A percentile compares a stretch with the other conserved stretches of the same genome.
phyloP scores from a whole-genome alignment of 805 yeast species.

The Spencermartinsiella europaea region DNA sequence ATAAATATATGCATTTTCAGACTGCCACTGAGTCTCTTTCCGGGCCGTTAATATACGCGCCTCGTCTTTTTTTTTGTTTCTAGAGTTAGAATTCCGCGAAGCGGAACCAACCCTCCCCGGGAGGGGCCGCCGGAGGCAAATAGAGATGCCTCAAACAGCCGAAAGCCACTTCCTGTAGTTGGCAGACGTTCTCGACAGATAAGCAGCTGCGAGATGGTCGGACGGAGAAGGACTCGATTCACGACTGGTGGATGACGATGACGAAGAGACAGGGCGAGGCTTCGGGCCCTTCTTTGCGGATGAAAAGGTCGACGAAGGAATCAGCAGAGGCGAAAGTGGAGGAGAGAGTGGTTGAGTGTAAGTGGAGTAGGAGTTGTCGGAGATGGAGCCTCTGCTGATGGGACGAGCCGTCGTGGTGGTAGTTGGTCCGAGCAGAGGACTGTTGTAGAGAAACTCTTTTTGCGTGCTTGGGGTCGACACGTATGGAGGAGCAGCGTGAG shows the following conservation, averaged over 20 bases:
- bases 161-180: conserved; percentile 17
- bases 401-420: not conserved
- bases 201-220: not conserved
- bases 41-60: no score
- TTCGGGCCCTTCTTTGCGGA: not conserved
- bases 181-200: conserved; percentile 3
- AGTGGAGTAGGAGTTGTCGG: conserved; percentile 2
- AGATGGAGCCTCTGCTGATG: not conserved
- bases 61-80: no score
- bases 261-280: not conserved
- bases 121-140: no score
- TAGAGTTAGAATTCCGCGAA: no score
- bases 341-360: conserved; percentile 1
- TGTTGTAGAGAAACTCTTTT: conserved; percentile 2
- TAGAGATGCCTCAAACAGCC: conserved; percentile 25
- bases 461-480: not conserved
- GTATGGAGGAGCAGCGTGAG: not conserved
- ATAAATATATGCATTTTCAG: no score
- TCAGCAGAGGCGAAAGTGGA: conserved; percentile 13
- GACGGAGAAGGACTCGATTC: not conserved
- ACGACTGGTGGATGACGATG: not conserved
- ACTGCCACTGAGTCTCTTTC: no score
- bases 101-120: no score
- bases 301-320: conserved; percentile 2
- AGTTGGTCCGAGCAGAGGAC: conserved; percentile 8